Base-by-base conservation (phyloP, 345 rosid species). In the Aethionema arabicum region DNA sequence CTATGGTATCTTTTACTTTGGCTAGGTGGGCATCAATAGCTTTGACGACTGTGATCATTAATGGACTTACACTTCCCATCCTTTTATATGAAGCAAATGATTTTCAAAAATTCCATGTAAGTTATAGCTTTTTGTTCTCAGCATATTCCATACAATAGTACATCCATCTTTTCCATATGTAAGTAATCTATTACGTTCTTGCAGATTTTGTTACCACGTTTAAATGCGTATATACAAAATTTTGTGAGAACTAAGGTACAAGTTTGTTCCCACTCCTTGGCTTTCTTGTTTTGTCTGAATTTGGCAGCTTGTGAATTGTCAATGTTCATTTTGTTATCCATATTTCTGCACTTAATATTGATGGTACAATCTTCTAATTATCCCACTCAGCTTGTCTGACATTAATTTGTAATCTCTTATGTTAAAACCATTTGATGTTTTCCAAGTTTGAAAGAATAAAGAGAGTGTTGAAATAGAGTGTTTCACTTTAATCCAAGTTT, bases 21-120 rank as follows among this genome's bases (percentile, higher is more conserved):
- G 27, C n/a, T 21, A 79, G 83, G 83, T 79, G 81, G 83, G 75
- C 79, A n/a, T 77, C 81, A 8, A 74, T 79, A 61, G 80, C 39
- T 35, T 57, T 79, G 74, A 77, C 83, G 8, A 79, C 83, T 56
- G 38, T 79, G 52, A 11, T 76, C 31, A 79, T 79, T 35, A 76
- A 81, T 61, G 80, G 79, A 42, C 67, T 66, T 30, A 74, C 78
- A 27, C 29, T 79, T 68, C 83, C 83, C 4, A 55, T 76, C 47
- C 78, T 67, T 40, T 43, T 79, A 63, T 74, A 65, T 76, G 80
- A 79, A 58, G 67, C 77, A 3, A 74, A 72, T 57, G 61, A 75
- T 65, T 74, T 80, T 33, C 38, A 74, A 52, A 79, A 65, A 61
- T 75, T 79, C 48, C 71, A 70, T 57, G 80, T 79, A 6, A 64